Base-by-base conservation (phyloP, 345 rosid genomes). In the Trapa incisa region DNA sequence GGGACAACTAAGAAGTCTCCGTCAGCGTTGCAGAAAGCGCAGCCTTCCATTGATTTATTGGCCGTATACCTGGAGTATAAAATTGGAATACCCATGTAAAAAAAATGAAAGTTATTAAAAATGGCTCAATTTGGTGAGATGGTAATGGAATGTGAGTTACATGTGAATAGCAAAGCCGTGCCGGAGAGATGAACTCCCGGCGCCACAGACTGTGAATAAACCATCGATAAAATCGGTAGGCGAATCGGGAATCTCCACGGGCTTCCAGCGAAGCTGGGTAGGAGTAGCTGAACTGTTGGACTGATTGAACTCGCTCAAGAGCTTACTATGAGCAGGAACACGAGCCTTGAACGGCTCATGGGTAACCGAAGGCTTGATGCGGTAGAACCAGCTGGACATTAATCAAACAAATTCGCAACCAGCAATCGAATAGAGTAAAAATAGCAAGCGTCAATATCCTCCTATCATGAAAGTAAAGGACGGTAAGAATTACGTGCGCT, bases 1-100 rank as follows among this genome's bases (percentile, higher is more conserved):
- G 98, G 98, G 72, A 93, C 91, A 50, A 93, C 70, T 87, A 93
- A 79, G 76, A 93, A 93, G 74, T 93, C 98, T 65, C 99, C 99
- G 82, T 94, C 98, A 0, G 96, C 96, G 74, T 85, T 87, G 77
- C 98, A 92, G 75, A 88, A 85, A 54, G 96, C 92, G 73, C 83
- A 81, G 62, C 80, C 83, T 38, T 88, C 89, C 99, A 94, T 94
- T 57, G 97, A 88, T 73, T 81, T 86, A 67, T 87, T 90, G 48
- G 97, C 96, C 29, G 86, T 35, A 52, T 86, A 93, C 92, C 97
- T 93, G 70, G 41, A 76, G 0, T 4, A 48, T 3, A 66, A 22
- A 61, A 38, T 39, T 45, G 65, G 8, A 22, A 22, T 22, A 22
- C 29, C 29, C 17, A 63, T 67, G 60, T 47, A 15, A 64, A 41